Evolutionary conservation across 1,139 yeast genomes (phyloP), one percentile per base, ranked within the genome.

Genomic region (Yamadazyma triangularis): DNA sequence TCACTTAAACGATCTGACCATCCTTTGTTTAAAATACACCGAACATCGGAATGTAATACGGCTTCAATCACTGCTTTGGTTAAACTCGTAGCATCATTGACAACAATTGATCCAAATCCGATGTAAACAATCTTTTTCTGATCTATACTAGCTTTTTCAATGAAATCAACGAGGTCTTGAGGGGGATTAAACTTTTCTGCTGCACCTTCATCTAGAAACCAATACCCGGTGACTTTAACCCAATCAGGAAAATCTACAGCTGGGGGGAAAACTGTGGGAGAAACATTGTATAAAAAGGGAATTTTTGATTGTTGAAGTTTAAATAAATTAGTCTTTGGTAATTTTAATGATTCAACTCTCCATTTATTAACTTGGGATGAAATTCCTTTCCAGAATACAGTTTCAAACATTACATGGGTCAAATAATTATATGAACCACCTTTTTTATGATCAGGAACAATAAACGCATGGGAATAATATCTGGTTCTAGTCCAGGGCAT

Each of bases 401-500:
- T 87, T 49, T 91, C 97, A 61, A 89, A 89, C 61, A 89, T 73
- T 3, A 87, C 89, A 56, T 91, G 95, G 0, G 97, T 88, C 58
- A 91, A 64, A 49, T 86, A 86, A 51, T 89, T 89, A 58, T 89
- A 89, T 4, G 91, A 81, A 1, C 96, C 96, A 7, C 96, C 96
- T 55, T 83, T 75, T 50, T 83, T 86, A 53, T 84, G 94, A 38
- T 87, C 96, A 0, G 97, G 96, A 4, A 87, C 95, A 47, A 89
- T 79, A 44, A 89, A 88, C 0, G 97, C 97, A 62, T 89, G 96
- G 1, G 96, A 96, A 51, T 89, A 89, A 0, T 96, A 94, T 41
- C 95, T 70, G 0, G 97, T 89, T 44, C 95, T 64, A 0, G 96
- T 86, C 97, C 97, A 89, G 0, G 97, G 97, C 97, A 89, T 89